These are phyloP conservation scores for Ceratocystis lukuohia DNA, from an alignment of 2,329 filamentous ascomycete genomes.

Conservation along the genomic window DNA sequence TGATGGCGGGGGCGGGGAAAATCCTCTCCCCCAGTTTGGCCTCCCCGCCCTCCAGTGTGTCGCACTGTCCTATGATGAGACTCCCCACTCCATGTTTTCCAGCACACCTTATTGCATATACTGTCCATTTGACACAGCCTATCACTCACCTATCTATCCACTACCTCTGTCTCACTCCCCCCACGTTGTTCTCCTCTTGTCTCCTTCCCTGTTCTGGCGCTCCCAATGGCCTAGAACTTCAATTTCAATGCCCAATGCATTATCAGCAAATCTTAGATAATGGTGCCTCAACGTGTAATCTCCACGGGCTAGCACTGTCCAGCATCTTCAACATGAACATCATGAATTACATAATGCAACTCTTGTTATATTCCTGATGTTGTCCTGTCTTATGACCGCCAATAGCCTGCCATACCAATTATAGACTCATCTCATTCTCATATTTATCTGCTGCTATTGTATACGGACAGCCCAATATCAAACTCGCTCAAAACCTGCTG, in stretches of 20 bases:
- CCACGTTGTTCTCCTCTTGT: no score
- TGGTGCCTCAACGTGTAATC: no score
- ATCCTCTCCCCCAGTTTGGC: neutral
- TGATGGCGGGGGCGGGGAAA: slow-evolving; percentile 18
- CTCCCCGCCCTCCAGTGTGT: neutral
- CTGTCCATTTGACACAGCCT: no score
- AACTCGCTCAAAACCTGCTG: neutral
- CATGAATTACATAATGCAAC: neutral
- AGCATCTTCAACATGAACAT: no score
- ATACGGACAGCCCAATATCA: slow-evolving; percentile 2
- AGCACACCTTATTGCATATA: neutral
- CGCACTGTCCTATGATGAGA: neutral
- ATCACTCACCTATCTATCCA: no score
- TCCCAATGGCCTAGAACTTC: no score
- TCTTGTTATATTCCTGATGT: neutral
- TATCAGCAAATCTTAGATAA: no score
- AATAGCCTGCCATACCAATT: neutral
- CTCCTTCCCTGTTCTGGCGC: no score
- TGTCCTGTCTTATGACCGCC: neutral
- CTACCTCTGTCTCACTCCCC: no score
- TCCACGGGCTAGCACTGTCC: no score
- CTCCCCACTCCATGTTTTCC: neutral
- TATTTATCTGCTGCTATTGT: slow-evolving; percentile 5
- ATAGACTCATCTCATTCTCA: neutral
- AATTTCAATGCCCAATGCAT: no score